Conservation (phyloP, 73 alveolate species). For the Blepharisma stoltei region DNA sequence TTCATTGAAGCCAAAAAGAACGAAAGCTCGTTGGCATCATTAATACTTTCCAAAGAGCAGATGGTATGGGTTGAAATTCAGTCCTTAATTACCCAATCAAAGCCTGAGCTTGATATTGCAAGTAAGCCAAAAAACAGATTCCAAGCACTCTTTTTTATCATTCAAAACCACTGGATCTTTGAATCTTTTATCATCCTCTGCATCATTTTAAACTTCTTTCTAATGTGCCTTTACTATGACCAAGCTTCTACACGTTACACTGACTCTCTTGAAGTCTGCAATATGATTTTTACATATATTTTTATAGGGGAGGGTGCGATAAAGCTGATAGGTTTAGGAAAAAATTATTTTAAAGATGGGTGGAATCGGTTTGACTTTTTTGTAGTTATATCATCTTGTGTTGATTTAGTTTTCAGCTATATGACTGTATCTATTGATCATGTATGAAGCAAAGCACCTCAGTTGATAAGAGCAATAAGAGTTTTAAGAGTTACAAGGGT, state of each 20-base stretch:
- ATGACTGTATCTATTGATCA: slow-evolving; percentile 26
- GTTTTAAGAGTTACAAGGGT: slow-evolving; percentile 68
- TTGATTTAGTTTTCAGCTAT: slow-evolving; percentile 64
- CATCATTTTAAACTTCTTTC: slow-evolving; percentile 32
- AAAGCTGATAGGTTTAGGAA: slow-evolving; percentile 43
- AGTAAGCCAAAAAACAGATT: slow-evolving; percentile 24
- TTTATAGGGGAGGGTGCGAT: slow-evolving; percentile 47
- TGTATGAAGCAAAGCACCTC: slow-evolving; percentile 41
- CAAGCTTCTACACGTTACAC: not conserved
- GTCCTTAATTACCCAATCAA: slow-evolving; percentile 50
- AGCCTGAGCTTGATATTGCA: slow-evolving; percentile 60
- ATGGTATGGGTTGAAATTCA: slow-evolving; percentile 60
- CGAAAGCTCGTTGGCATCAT: slow-evolving; percentile 36
- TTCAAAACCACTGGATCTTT: not conserved
- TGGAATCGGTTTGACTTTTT: slow-evolving; percentile 58
- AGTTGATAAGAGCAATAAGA: slow-evolving; percentile 57
- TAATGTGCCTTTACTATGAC: slow-evolving; percentile 38
- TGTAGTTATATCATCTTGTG: slow-evolving; percentile 84
- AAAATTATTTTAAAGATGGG: slow-evolving; percentile 37
- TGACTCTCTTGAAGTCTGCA: slow-evolving; percentile 11
- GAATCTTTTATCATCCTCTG: not conserved
- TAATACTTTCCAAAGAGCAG: slow-evolving; percentile 44
- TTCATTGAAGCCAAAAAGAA: slow-evolving; percentile 43
- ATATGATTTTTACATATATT: slow-evolving; percentile 29
- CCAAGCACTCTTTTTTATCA: slow-evolving; percentile 14